Conservation (phyloP, 2,329 filamentous ascomycete genomes). For the Pseudofabraea citricarpa region DNA sequence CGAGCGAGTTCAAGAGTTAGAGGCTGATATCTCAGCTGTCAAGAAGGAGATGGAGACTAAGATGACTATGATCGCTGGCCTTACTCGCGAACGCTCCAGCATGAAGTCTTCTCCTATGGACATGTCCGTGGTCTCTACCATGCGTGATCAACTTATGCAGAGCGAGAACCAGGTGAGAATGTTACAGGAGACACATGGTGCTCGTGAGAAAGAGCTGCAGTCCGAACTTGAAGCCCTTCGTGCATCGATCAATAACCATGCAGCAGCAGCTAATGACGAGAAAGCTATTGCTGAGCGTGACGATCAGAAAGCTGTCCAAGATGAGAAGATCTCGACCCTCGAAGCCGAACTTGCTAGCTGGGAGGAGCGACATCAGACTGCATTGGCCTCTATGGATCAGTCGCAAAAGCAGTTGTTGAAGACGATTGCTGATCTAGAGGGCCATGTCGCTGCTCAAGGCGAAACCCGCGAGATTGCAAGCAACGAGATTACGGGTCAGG, state of each 20-base stretch:
- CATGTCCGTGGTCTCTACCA: conserved; percentile 80
- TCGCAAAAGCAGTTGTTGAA: conserved; percentile 69
- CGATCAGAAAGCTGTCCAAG: conserved; percentile 25
- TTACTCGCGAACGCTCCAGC: conserved; percentile 89
- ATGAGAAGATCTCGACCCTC: conserved; percentile 49
- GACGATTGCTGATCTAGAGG: conserved; percentile 70
- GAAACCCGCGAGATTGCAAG: conserved; percentile 35
- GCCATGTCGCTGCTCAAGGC: conserved; percentile 39
- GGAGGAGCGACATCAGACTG: conserved; percentile 70
- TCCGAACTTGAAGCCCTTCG: conserved; percentile 67
- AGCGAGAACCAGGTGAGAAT: conserved; percentile 76
- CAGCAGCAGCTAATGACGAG: conserved; percentile 11
- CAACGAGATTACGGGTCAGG: conserved; percentile 49
- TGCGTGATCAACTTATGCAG: conserved; percentile 83
- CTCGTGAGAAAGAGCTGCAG: conserved; percentile 70
- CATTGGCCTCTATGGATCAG: conserved; percentile 64
- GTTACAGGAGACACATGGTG: conserved; percentile 67
- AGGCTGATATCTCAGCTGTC: conserved; percentile 74
- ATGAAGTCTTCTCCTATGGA: conserved; percentile 82
- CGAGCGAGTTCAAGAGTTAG: conserved; percentile 84
- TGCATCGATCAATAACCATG: conserved; percentile 13
- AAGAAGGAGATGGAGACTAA: conserved; percentile 98
- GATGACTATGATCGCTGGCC: conserved; percentile 89
- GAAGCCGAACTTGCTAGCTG: conserved; percentile 68
- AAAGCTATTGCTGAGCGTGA: conserved; percentile 15